Evolutionary conservation across 1,284 basidiomycete genomes (phyloP).

Genomic region (Ganoderma sp.): DNA sequence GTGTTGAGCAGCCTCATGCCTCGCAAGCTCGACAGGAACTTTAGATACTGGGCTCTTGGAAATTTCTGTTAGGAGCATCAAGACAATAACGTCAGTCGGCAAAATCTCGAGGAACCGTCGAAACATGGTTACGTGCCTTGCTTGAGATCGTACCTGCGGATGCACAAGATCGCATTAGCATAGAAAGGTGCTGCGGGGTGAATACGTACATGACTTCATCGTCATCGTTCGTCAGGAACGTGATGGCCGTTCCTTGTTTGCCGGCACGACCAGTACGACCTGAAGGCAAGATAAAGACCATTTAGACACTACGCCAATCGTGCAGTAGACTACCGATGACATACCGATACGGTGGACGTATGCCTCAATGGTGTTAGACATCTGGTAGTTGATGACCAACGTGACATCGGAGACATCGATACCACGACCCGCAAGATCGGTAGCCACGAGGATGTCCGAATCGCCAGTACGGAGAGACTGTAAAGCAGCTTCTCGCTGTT

Average conservation of each 20-base stretch:
- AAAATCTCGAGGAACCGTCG: slow-evolving; percentile 18
- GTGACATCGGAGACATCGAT: slow-evolving; percentile 98
- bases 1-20: slow-evolving; percentile 89
- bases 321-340: slow-evolving; percentile 29
- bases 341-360: slow-evolving; percentile 96
- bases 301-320: background rate
- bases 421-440: slow-evolving; percentile 96
- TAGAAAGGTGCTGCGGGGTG: slow-evolving; percentile 21
- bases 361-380: slow-evolving; percentile 94
- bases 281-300: slow-evolving; percentile 38
- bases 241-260: slow-evolving; percentile 91
- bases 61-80: slow-evolving; percentile 66
- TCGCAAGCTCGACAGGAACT: slow-evolving; percentile 83
- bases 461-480: slow-evolving; percentile 86
- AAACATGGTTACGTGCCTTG: slow-evolving; percentile 62
- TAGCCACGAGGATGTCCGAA: slow-evolving; percentile 89
- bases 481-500: slow-evolving; percentile 92
- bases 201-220: slow-evolving; percentile 92
- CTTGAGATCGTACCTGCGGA: slow-evolving; percentile 83
- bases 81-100: slow-evolving; percentile 18
- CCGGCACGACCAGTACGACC: slow-evolving; percentile 97
- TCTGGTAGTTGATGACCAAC: slow-evolving; percentile 97
- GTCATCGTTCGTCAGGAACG: slow-evolving; percentile 95
- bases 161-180: slow-evolving; percentile 32
- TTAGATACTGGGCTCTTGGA: slow-evolving; percentile 93